Evolutionary conservation across 164 flowering plant genomes (phyloP), one percentile per base, ranked within the genome.

Genomic region (Magnolia kwangsiensis): DNA sequence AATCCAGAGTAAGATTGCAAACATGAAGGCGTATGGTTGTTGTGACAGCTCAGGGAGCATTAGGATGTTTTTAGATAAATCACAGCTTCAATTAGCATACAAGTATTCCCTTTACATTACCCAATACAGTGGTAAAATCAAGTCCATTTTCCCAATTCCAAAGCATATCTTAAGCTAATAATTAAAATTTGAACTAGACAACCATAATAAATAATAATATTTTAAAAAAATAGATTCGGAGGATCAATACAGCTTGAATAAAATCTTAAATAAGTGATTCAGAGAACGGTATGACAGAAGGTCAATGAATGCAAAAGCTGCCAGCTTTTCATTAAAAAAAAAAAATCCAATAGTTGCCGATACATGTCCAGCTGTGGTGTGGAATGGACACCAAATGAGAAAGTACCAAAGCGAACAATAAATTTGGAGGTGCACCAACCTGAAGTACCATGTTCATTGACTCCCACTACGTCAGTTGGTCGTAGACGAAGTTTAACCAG

Each of bases 401-500:
- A 55, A 55, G n/a, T 4, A 29, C 10, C 71, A 68, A 16, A 13
- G 29, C 29, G 69, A 66, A 16, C 18, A 55, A 55, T 55, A 55
- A 55, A 55, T 11, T 55, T 55, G 61, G 61, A 55, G 61, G 18
- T 16, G 13, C 13, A 55, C 61, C 61, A 55, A 55, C 61, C 61
- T 55, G 61, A 55, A 55, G 61, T 55, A 16, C 61, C 61, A 55
- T 16, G 13, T 55, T 66, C 29, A 23, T 24, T 3, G 9, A 9
- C 69, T 66, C 69, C 71, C 31, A 24, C 29, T 68, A 68, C 50
- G 31, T 29, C 71, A 68, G 20, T 68, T 68, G 18, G 71, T 31
- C 71, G 4, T 8, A 68, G 21, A 29, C 50, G 50, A 68, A 68
- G 20, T 68, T 68, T 29, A 31, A 68, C 71, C 14, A 27, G 29